Evolutionary conservation across 176 grass and related monocot genomes (phyloP).

Genomic region (Phoenix dactylifera): DNA sequence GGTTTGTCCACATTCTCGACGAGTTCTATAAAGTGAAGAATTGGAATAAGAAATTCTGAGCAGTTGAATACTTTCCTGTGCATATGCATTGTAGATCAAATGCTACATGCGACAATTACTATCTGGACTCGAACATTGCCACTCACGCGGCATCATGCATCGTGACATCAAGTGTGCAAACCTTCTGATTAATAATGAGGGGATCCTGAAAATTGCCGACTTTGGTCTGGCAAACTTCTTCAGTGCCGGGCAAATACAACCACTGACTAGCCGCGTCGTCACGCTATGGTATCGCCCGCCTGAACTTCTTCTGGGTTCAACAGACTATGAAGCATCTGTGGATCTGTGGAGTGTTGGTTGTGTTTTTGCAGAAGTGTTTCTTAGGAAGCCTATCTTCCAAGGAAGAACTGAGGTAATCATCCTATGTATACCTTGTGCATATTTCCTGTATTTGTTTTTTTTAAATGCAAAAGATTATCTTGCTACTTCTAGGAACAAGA

Average conservation of each 20-base stretch:
- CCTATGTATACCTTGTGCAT: not conserved
- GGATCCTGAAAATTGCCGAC: slow-evolving; percentile 86
- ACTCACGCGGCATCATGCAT: slow-evolving; percentile 75
- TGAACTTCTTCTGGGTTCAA: slow-evolving; percentile 82
- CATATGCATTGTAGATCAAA: slow-evolving; percentile 49
- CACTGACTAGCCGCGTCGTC: slow-evolving; percentile 71
- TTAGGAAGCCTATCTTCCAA: slow-evolving; percentile 61
- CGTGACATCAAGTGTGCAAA: slow-evolving; percentile 94
- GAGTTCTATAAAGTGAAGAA: too few relatives aligned
- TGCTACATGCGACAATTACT: slow-evolving; percentile 92
- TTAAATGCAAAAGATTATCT: slow-evolving; percentile 2
- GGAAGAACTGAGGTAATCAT: slow-evolving; percentile 73
- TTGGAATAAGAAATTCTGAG: too few relatives aligned
- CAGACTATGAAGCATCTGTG: slow-evolving; percentile 58
- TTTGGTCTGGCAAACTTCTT: slow-evolving; percentile 79
- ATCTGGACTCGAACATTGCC: slow-evolving; percentile 76
- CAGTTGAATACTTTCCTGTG: not conserved
- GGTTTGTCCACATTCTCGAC: slow-evolving; percentile 8
- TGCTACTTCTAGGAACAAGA: not conserved
- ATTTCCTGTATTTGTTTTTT: not conserved
- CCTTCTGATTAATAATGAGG: slow-evolving; percentile 62
- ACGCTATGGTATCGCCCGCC: slow-evolving; percentile 96
- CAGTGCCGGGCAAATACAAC: not conserved
- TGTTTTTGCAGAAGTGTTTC: slow-evolving; percentile 80
- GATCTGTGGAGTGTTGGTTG: slow-evolving; percentile 95